Conservation (phyloP, 805 yeast genomes). For the Kuraishia piskuri region DNA sequence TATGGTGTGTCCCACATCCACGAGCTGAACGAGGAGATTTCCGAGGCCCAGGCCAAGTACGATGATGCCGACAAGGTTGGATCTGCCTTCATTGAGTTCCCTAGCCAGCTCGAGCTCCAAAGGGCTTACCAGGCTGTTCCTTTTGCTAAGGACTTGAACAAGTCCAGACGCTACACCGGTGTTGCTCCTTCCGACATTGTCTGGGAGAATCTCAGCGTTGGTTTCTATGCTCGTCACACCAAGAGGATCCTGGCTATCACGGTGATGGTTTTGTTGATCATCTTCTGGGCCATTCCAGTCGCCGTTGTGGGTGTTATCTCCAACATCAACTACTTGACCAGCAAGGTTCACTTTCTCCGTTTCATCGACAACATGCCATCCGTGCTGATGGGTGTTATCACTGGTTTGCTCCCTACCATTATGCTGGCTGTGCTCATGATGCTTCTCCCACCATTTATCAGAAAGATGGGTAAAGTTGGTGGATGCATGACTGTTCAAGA, state of each 20-base stretch:
- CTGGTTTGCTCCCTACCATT: constrained; percentile 81
- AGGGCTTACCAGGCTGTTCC: constrained; percentile 80
- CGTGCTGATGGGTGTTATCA: constrained; percentile 69
- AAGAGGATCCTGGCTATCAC: constrained; percentile 54
- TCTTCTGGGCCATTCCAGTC: constrained; percentile 95
- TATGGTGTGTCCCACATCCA: constrained; percentile 62
- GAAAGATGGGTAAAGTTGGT: constrained; percentile 62
- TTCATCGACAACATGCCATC: constrained; percentile 72
- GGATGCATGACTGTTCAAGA: constrained; percentile 68
- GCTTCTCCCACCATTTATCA: constrained; percentile 76
- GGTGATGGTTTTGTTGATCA: constrained; percentile 56
- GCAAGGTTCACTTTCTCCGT: constrained; percentile 61
- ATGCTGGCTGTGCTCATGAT: constrained; percentile 77
- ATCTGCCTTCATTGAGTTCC: constrained; percentile 75
- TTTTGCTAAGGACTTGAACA: constrained; percentile 35
- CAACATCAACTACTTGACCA: constrained; percentile 68
- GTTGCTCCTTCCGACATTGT: constrained; percentile 74
- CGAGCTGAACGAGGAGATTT: constrained; percentile 61
- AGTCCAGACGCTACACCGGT: constrained; percentile 46
- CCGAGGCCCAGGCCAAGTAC: constrained; percentile 44
- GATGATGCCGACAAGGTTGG: constrained; percentile 44
- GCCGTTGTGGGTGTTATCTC: constrained; percentile 96
- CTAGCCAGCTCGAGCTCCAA: constrained; percentile 81
- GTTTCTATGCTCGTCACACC: constrained; percentile 45
- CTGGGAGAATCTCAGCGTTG: constrained; percentile 69